phyloP scores from a whole-genome alignment of 2,329 filamentous ascomycete species.

The Talaromyces sp. region DNA sequence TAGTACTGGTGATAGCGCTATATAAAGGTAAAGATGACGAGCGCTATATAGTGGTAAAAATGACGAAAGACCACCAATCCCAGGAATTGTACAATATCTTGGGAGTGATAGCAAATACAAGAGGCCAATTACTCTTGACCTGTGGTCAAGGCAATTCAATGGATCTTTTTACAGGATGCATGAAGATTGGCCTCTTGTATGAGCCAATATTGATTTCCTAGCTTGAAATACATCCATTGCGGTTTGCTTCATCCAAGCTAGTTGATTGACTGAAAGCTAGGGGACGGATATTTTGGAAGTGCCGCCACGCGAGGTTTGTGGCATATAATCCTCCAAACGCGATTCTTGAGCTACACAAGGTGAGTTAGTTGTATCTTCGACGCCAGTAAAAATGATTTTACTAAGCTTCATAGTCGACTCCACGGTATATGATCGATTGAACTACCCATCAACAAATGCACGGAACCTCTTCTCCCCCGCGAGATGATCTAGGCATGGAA shows the following conservation, averaged over 20 bases:
- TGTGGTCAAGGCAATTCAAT: slow-evolving; percentile 1
- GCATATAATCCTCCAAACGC: background rate
- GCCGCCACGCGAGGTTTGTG: background rate
- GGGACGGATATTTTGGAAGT: background rate
- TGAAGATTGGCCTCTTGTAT: background rate
- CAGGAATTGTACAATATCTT: background rate
- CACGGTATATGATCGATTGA: slow-evolving; percentile 2
- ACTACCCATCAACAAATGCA: slow-evolving; percentile 1
- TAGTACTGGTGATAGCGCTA: background rate
- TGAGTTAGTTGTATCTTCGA: background rate
- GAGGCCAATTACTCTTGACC: background rate
- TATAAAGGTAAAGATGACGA: background rate
- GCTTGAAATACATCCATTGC: background rate
- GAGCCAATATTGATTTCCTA: background rate
- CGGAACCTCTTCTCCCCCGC: background rate
- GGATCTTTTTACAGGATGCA: background rate
- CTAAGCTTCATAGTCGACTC: background rate
- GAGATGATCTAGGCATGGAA: background rate
- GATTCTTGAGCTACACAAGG: background rate
- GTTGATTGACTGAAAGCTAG: background rate
- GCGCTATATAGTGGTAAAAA: too few relatives aligned
- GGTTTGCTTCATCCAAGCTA: background rate
- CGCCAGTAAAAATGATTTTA: background rate
- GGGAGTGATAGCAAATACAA: background rate
- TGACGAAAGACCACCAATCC: background rate